Conservation (phyloP, 257 asterid species). For the Verbena officinalis region DNA sequence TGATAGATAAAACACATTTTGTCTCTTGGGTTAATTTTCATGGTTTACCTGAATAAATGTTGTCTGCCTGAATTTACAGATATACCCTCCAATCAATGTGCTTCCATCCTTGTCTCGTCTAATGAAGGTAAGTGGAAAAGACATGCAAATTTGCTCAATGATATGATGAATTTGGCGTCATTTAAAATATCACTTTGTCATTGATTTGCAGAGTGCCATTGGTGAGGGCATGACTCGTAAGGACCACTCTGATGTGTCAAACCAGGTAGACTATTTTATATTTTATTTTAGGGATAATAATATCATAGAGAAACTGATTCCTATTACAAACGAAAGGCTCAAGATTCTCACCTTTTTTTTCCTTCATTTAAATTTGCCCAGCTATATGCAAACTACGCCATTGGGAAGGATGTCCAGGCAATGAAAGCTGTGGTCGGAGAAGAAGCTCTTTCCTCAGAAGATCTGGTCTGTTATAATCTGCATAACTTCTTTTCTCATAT, state of each 20-base stretch:
- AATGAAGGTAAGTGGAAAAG: slow-evolving; percentile 72
- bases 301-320: not conserved
- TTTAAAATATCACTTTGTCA: slow-evolving; percentile 15
- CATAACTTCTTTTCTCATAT: slow-evolving; percentile 10
- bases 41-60: slow-evolving; percentile 29
- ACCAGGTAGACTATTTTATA: slow-evolving; percentile 57
- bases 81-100: slow-evolving; percentile 96
- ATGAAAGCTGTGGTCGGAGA: slow-evolving; percentile 94
- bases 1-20: not conserved
- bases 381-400: slow-evolving; percentile 85
- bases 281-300: too few relatives aligned
- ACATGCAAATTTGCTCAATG: slow-evolving; percentile 12
- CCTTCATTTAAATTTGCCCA: slow-evolving; percentile 21
- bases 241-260: slow-evolving; percentile 97
- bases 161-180: not conserved
- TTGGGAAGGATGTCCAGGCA: slow-evolving; percentile 87
- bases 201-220: slow-evolving; percentile 81
- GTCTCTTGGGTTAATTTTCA: not conserved
- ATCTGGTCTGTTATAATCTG: slow-evolving; percentile 58
- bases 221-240: slow-evolving; percentile 99
- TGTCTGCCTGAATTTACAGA: slow-evolving; percentile 49
- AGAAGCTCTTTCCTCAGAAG: slow-evolving; percentile 89
- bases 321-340: not conserved
- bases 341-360: not conserved
- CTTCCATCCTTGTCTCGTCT: slow-evolving; percentile 97